Evolutionary conservation across 345 rosid species (phyloP), one percentile per base, ranked within the genome.

Genomic region (Pistacia vera): DNA sequence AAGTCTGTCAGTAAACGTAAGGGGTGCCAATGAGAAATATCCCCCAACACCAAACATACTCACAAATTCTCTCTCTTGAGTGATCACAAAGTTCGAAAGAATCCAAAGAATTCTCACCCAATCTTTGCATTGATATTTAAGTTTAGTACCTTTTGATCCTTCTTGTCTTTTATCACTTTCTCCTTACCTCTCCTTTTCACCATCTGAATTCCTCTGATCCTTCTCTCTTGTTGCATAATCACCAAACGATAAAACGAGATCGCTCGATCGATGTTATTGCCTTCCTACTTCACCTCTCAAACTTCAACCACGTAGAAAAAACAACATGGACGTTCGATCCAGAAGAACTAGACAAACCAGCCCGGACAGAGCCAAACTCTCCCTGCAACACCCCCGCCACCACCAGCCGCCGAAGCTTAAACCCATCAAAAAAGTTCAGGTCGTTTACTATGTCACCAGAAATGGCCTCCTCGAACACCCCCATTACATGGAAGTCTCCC

Each of bases 391-490:
- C 9, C 46, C 6, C 46, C 9, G 46, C 46, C 46, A 41, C 8
- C 46, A 41, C 8, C 46, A 41, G 46, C 46, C 9, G 62, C 82
- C 76, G 22, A 81, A 55, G 60, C 69, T 76, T 38, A 81, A 75
- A 61, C 75, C 82, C 54, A 69, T 79, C 30, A 86, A 66, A 78
- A 93, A 83, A 78, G 86, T 90, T 76, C 95, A 88, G 78, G 86
- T 95, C 56, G 93, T 95, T 67, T 95, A 95, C 78, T 95, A 95
- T 61, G 91, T 95, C 77, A 84, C 98, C 8, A 86, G 97, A 81
- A 90, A 93, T 77, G 98, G 98, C 52, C 95, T 87, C 41, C 97
- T 95, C 63, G 97, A 95, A 70, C 98, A 95, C 55, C 98, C 98
- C 56, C 98, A 95, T 77, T 93, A 81, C 84, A 87, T 95, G 83